Evolutionary conservation across 192 early-diverging fungal genomes (phyloP).

Genomic region (Cladochytrium replicatum): DNA sequence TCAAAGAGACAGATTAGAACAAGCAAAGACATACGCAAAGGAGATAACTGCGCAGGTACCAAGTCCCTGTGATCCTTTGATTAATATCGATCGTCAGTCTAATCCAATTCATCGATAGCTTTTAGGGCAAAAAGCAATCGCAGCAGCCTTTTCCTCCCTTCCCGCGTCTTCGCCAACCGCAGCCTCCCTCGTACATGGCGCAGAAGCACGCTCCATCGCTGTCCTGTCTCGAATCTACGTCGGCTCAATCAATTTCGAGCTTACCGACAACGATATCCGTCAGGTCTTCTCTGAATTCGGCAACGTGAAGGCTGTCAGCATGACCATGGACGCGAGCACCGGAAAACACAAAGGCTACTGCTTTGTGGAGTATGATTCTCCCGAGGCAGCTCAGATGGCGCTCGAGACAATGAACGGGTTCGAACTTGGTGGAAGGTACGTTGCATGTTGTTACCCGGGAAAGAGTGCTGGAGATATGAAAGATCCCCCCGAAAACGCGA

Average conservation of each 20-base stretch:
- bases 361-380: constrained; percentile 82
- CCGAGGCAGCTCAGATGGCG: constrained; percentile 75
- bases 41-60: constrained; percentile 19
- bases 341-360: constrained; percentile 83
- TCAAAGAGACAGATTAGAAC: constrained; percentile 16
- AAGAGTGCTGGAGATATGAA: too few species aligned
- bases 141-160: background rate
- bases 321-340: constrained; percentile 65
- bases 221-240: constrained; percentile 60
- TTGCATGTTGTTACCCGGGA: too few species aligned
- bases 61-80: background rate
- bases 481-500: too few species aligned
- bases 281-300: constrained; percentile 73
- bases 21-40: constrained; percentile 25
- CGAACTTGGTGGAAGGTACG: constrained; percentile 68
- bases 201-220: constrained; percentile 16
- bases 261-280: constrained; percentile 69
- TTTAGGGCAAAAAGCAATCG: background rate
- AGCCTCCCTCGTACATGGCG: constrained; percentile 8
- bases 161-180: constrained; percentile 6
- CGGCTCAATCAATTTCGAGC: constrained; percentile 77
- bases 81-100: background rate
- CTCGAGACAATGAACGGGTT: constrained; percentile 71
- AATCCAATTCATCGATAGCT: constrained; percentile 10
- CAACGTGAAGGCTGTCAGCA: constrained; percentile 59